These are phyloP conservation scores for Aspergillus caelatus DNA, from an alignment of 2,329 filamentous ascomycete species.

Conservation along the genomic window DNA sequence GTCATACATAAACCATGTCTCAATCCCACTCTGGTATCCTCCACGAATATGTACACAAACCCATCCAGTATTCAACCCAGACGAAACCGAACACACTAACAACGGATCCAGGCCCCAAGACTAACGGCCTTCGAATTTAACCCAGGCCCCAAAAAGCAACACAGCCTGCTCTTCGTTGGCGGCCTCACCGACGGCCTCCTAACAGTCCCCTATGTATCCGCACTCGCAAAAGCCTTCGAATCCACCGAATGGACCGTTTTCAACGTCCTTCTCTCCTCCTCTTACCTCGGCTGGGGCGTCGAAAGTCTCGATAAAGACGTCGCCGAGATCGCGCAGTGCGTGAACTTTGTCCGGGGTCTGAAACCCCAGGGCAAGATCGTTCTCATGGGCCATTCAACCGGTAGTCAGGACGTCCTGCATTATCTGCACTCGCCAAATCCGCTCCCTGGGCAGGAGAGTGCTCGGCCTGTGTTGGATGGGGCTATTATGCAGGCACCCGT, in stretches of 20 bases:
- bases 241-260: conserved; percentile 56
- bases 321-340: conserved; percentile 55
- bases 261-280: conserved; percentile 54
- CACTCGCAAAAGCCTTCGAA: conserved; percentile 53
- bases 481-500: conserved; percentile 80
- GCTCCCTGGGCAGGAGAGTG: conserved; percentile 32
- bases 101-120: conserved; percentile 36
- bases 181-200: conserved; percentile 62
- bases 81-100: not conserved
- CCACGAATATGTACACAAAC: conserved; percentile 39
- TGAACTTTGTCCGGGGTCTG: conserved; percentile 52
- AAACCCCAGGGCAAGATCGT: conserved; percentile 57
- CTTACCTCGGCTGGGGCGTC: conserved; percentile 59
- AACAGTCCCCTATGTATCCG: conserved; percentile 56
- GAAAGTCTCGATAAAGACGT: conserved; percentile 57
- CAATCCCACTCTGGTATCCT: conserved; percentile 35
- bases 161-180: conserved; percentile 62
- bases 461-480: conserved; percentile 65
- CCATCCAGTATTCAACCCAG: not conserved
- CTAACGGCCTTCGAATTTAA: conserved; percentile 48
- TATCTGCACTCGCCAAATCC: conserved; percentile 57
- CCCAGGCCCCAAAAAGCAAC: conserved; percentile 32
- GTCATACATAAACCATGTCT: conserved; percentile 11
- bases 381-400: conserved; percentile 70
- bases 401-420: conserved; percentile 69